Base-by-base conservation (phyloP, 2,329 filamentous ascomycete species). In the Aspergillus quadrilineatus region DNA sequence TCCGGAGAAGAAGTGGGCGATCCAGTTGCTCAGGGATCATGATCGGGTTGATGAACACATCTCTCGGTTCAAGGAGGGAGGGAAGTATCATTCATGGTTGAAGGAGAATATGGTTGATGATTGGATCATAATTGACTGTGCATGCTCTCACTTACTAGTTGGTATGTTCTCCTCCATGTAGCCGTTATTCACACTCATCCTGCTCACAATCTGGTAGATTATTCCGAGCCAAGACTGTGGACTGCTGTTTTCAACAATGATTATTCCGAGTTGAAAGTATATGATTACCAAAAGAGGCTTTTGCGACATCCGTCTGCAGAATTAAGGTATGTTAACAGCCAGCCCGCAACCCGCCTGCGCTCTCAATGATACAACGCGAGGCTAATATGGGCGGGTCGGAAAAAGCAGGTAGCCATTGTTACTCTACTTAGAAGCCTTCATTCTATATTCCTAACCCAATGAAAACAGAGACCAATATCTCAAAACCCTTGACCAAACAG, bases 91-190 rank as follows among this genome's bases (percentile, higher is more conserved):
- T 46, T 12, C 37, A 8, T 59, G 43, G 29, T 10, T 50, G 5
- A 9, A 17, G 14, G 37, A 52, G n/a, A 39, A 30, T 41, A 50
- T 45, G 48, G 36, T 55, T 22, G n/a, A 28, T 22, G 57, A 53
- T 37, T 56, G 49, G 57, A 56, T 56, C 15, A 59, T 59, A 17
- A 50, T 59, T 17, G 48, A 59, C 32, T 55, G 52, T 55, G 53
- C 48, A 14, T 55, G 42, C 36, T 43, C 54, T 52, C 36, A 34
- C 32, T 29, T 32, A 42, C 32, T 32, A 51, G 28, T 37, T 47
- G 6, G 44, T 49, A 54, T 43, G 43, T n/a, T 29, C 50, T 53
- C 34, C 44, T 48, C 42, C 36, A 29, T 41, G 22, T 12, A 36
- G 50, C 50, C 46, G 50, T 53, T 54, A n/a, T 54, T 49, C n/a